Base-by-base conservation (phyloP, 768 basidiomycete species). In the Thelephora ganbajun region DNA sequence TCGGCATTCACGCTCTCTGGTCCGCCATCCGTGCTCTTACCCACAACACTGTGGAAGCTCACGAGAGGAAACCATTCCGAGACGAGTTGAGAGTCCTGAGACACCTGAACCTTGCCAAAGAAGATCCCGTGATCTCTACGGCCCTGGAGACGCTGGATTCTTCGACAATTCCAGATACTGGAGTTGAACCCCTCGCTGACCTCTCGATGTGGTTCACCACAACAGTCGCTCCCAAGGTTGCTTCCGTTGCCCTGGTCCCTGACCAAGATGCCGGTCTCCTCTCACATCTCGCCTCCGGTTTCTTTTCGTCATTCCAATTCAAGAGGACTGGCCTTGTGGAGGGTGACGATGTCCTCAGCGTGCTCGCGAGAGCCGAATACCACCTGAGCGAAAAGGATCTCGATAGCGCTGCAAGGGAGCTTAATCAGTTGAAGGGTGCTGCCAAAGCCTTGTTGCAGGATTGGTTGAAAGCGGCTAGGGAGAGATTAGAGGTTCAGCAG, bases 351-450 rank as follows among this genome's bases (percentile, higher is more conserved):
- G 86, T 92, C 30, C 66, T 89, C 48, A 90, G 86, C 56, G 83
- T 90, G 48, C 61, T 99, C 33, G 80, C 92, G 3, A 69, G 96
- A 43, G 92, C 92, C 5, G 89, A 96, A 66, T 80, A 85, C 61
- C 76, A 87, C 62, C 64, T 98, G 59, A 82, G 82, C 51, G 88
- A 93, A 68, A 92, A 96, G 70, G 90, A 97, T 58, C 64, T 99
- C 50, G 94, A 93, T 55, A 73, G 69, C 53, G 94, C 94, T 16
- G 70, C 92, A 33, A 72, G 94, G 47, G 93, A 97, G 65, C 69
- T 97, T 23, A 99, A 97, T 62, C 85, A 90, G 63, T 66, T 99
- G 47, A 77, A 71, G 33, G 94, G 93, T 1, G 78, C 84, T 50
- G 84, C 84, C 13, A 84, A 80, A 63, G 60, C 72, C 46, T 59